phyloP scores from a whole-genome alignment of 106 monocot genomes.

The Chionographis japonica region DNA sequence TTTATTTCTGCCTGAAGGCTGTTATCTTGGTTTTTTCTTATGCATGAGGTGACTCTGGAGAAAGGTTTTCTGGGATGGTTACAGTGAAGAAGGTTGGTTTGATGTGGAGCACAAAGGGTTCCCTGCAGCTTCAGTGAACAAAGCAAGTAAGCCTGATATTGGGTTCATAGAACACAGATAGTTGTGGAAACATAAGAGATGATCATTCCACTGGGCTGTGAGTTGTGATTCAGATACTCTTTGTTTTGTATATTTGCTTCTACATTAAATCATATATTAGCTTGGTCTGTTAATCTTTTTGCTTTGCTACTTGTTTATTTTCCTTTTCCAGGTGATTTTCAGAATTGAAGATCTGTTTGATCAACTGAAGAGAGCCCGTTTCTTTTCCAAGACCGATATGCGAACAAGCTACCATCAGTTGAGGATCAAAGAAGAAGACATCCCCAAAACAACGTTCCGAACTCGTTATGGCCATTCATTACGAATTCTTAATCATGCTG shows the following conservation, averaged over 20 bases:
- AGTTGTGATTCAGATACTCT: conserved; percentile 24
- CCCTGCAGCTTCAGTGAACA: conserved; percentile 28
- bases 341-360: background rate
- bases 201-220: conserved; percentile 39
- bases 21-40: conserved; percentile 30
- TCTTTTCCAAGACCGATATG: background rate
- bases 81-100: conserved; percentile 28
- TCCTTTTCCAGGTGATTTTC: background rate
- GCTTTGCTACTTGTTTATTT: background rate
- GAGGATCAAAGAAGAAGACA: background rate
- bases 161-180: conserved; percentile 15
- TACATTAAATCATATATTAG: background rate
- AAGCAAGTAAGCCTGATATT: conserved; percentile 29
- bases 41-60: conserved; percentile 36
- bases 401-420: background rate
- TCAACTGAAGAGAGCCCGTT: background rate
- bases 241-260: conserved; percentile 2
- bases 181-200: conserved; percentile 33
- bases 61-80: conserved; percentile 31
- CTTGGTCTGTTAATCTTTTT: background rate
- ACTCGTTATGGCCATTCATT: background rate
- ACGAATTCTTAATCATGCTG: conserved; percentile 7
- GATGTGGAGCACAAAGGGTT: conserved; percentile 41
- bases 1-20: conserved; percentile 16
- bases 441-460: background rate